Evolutionary conservation across 345 rosid species (phyloP).

Genomic region (Punica granatum): DNA sequence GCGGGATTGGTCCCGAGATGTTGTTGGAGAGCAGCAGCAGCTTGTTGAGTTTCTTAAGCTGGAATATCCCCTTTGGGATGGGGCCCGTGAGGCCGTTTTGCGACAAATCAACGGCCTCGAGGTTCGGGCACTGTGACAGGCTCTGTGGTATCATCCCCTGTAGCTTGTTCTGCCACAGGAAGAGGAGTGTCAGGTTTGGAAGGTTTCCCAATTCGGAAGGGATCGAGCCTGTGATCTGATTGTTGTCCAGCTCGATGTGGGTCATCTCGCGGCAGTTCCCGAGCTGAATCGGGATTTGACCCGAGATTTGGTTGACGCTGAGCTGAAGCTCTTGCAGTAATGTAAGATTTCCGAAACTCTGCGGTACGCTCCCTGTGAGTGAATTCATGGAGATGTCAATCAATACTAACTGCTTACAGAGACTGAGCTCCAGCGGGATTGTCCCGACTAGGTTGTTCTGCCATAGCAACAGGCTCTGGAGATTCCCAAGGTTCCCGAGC

Average conservation of each 20-base stretch:
- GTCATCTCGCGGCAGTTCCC: conserved; percentile 51
- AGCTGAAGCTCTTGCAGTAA: conserved; percentile 62
- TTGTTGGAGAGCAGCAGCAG: conserved; percentile 73
- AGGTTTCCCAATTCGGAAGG: conserved; percentile 59
- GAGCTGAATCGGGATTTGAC: conserved; percentile 50
- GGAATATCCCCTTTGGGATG: conserved; percentile 60
- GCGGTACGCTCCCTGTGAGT: conserved; percentile 67
- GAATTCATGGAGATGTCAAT: conserved; percentile 69
- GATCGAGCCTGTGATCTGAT: conserved; percentile 61
- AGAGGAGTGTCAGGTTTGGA: conserved; percentile 53
- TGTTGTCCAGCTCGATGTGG: conserved; percentile 80
- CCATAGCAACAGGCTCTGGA: conserved; percentile 59
- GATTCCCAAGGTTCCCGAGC: conserved; percentile 45
- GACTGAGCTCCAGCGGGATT: conserved; percentile 67
- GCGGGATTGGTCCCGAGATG: conserved; percentile 53
- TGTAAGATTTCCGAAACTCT: conserved; percentile 45
- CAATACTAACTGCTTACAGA: conserved; percentile 45
- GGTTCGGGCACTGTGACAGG: conserved; percentile 51
- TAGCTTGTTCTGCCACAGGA: conserved; percentile 76
- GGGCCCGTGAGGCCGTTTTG: conserved; percentile 65
- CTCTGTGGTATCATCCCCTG: conserved; percentile 63
- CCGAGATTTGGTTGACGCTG: conserved; percentile 70
- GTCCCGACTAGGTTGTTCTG: conserved; percentile 62
- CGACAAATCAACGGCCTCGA: conserved; percentile 79
- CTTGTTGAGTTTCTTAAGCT: conserved; percentile 59